These are phyloP conservation scores for Lipomyces mesembrius DNA, from an alignment of 805 yeast species.

Conservation along the genomic window DNA sequence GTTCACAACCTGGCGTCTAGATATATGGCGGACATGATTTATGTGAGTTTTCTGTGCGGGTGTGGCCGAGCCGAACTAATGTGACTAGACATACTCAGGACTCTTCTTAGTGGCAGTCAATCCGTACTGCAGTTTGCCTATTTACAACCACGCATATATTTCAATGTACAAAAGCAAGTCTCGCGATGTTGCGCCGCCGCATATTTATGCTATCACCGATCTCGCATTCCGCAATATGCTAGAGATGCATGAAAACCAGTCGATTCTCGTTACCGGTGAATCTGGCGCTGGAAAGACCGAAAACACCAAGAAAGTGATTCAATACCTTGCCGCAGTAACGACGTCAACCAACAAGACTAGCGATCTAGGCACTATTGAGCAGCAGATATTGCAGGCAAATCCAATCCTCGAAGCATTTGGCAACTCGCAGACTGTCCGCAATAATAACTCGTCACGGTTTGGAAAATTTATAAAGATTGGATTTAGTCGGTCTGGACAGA, in stretches of 20 bases:
- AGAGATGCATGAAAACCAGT: constrained; percentile 73
- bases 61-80: constrained; percentile 3
- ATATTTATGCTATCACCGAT: constrained; percentile 88
- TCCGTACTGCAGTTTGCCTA: constrained; percentile 78
- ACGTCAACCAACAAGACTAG: constrained; percentile 44
- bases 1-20: constrained; percentile 78
- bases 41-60: constrained; percentile 33
- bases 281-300: constrained; percentile 99
- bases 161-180: constrained; percentile 57
- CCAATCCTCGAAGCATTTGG: constrained; percentile 97
- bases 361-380: constrained; percentile 57
- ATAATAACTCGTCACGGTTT: constrained; percentile 92
- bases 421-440: constrained; percentile 92
- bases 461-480: constrained; percentile 94
- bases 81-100: constrained; percentile 94
- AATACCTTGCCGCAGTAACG: constrained; percentile 77
- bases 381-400: constrained; percentile 87
- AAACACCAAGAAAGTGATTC: constrained; percentile 92
- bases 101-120: constrained; percentile 92
- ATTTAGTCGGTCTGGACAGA: constrained; percentile 64
- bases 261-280: constrained; percentile 96
- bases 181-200: constrained; percentile 67
- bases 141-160: constrained; percentile 66
- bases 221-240: constrained; percentile 79
- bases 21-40: constrained; percentile 73